phyloP scores from a whole-genome alignment of 78 protist species.

The Cavenderia fasciculata region DNA sequence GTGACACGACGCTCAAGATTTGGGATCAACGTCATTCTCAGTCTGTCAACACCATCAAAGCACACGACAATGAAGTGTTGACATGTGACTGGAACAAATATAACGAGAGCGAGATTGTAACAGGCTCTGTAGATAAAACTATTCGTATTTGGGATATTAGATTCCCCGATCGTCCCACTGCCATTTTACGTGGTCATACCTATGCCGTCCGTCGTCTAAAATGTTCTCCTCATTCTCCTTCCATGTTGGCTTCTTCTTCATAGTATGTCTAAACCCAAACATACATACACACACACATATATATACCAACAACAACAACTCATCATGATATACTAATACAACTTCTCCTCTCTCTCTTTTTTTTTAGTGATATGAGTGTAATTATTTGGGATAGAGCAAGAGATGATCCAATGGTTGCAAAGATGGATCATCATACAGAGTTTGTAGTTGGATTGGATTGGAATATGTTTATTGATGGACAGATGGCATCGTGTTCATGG shows the following conservation, averaged over 20 bases:
- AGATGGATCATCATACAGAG: conserved; percentile 87
- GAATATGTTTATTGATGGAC: conserved; percentile 79
- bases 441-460: conserved; percentile 89
- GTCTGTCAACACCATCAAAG: conserved; percentile 63
- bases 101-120: conserved; percentile 71
- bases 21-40: conserved; percentile 81
- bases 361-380: conserved; percentile 86
- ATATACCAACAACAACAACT: background rate
- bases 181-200: conserved; percentile 76
- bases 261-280: conserved; percentile 51
- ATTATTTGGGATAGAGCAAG: conserved; percentile 82
- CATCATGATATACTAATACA: background rate
- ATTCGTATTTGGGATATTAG: conserved; percentile 88
- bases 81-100: conserved; percentile 92
- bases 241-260: conserved; percentile 77
- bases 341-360: too few relatives aligned
- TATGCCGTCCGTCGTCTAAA: conserved; percentile 86
- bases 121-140: conserved; percentile 84
- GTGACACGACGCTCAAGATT: conserved; percentile 83
- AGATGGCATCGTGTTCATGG: conserved; percentile 83
- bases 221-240: conserved; percentile 87
- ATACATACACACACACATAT: background rate
- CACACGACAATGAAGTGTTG: conserved; percentile 86
- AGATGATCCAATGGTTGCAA: conserved; percentile 69
- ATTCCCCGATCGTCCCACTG: conserved; percentile 49